Evolutionary conservation across 73 alveolate species (phyloP).

Genomic region (Stentor coeruleus): DNA sequence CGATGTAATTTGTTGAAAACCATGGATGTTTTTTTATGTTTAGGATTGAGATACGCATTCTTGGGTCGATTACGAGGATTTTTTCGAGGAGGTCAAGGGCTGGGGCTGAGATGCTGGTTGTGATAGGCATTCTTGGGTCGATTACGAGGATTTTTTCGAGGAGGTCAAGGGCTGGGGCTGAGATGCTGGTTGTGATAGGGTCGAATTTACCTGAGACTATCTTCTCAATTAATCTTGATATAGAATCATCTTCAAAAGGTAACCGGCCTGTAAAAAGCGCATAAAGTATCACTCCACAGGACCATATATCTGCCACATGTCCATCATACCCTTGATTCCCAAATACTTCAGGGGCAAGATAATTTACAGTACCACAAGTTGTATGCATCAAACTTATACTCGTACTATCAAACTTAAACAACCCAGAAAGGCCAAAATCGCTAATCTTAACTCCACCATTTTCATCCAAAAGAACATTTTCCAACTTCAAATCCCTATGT

Average conservation of each 20-base stretch:
- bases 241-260: constrained; percentile 3
- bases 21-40: constrained; percentile 46
- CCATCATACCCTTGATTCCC: not conserved
- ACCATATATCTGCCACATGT: constrained; percentile 21
- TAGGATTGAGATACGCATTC: too few relatives aligned
- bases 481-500: constrained; percentile 94
- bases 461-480: constrained; percentile 72
- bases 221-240: not conserved
- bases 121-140: too few relatives aligned
- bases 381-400: constrained; percentile 86
- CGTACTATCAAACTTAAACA: constrained; percentile 54
- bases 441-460: constrained; percentile 76
- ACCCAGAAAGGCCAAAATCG: constrained; percentile 90
- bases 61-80: too few relatives aligned
- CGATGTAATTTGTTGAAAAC: constrained; percentile 18
- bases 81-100: too few relatives aligned
- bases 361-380: constrained; percentile 95
- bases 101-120: too few relatives aligned
- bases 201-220: not conserved
- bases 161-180: too few relatives aligned
- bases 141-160: too few relatives aligned
- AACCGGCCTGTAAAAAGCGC: constrained; percentile 24
- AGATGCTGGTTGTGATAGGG: too few relatives aligned
- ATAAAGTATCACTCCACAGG: constrained; percentile 17
- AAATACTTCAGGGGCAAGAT: constrained; percentile 71